Base-by-base conservation (phyloP, 306 rosid genomes). In the Lablab purpureus region DNA sequence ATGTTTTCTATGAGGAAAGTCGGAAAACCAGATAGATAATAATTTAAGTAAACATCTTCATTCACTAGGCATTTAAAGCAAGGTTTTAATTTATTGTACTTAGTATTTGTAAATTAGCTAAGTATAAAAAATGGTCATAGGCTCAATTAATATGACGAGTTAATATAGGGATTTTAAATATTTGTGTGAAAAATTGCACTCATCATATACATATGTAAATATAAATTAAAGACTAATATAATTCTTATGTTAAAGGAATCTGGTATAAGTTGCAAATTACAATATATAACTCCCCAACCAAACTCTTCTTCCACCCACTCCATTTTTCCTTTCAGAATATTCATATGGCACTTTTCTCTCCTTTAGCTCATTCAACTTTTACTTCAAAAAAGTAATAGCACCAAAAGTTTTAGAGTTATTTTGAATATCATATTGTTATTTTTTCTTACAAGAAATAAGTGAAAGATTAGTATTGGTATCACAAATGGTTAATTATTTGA, bases 261-360 rank as follows among this genome's bases (percentile, higher is more conserved):
- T 18, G 27, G 59, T n/a, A n/a, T 18, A 18, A 52, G 10, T 52
- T 2, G 8, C 11, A 52, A 52, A 19, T 19, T 9, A 52, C 12
- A 52, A 19, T 52, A 49, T 15, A 17, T 4, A n/a, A 4, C 8
- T 10, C 56, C 23, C n/a, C 56, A n/a, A 51, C 23, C 56, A n/a
- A 51, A 51, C 77, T 75, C 54, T 69, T 75, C 45, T 75, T 78
- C 10, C 73, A 36, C 52, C 12, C 32, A 22, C 21, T 17, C 40
- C 8, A 68, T 1, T 8, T 28, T 30, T 27, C 45, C 43, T 68
- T 60, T 32, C 12, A 17, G 27, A 47, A 47, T 27, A 84, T 5
- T 7, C n/a, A 6, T 36, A 36, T 36, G 9, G 2, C 41, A 7
- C 1, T 36, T 36, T 36, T 36, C 41, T 30, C 4, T 4, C 34